Evolutionary conservation across 2,329 filamentous ascomycete genomes (phyloP).

Genomic region (Beauveria pseudobassiana): DNA sequence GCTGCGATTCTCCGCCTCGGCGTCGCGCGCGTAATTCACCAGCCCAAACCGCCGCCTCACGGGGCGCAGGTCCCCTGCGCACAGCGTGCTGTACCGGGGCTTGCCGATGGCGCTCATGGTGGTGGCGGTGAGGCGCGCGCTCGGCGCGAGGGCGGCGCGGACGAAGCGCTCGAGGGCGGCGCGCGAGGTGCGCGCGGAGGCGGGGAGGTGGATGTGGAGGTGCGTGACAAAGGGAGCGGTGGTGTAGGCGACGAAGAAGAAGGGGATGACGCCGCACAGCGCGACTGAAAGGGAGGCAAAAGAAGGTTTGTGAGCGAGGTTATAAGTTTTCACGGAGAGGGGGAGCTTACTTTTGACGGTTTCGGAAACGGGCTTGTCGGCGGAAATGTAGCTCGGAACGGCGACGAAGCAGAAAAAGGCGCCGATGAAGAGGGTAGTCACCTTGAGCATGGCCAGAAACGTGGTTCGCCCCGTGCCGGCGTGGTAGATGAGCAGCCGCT

Average conservation of each 20-base stretch:
- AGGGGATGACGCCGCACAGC: conserved; percentile 54
- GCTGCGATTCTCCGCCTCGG: conserved; percentile 24
- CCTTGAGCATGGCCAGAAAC: conserved; percentile 62
- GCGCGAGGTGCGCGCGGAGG: conserved; percentile 54
- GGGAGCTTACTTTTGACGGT: conserved; percentile 30
- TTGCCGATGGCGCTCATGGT: conserved; percentile 50
- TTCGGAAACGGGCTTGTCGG: conserved; percentile 29
- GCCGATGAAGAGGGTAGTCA: conserved; percentile 63
- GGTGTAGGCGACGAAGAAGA: conserved; percentile 56
- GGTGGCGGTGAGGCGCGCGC: conserved; percentile 41
- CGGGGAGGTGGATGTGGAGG: conserved; percentile 62
- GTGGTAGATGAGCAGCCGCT: conserved; percentile 65
- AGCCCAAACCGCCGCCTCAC: conserved; percentile 27
- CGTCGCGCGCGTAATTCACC: conserved; percentile 34
- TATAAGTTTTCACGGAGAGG: conserved; percentile 4
- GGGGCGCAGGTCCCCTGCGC: conserved; percentile 30
- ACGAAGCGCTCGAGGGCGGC: conserved; percentile 47
- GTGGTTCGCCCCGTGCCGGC: conserved; percentile 60
- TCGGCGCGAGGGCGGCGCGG: conserved; percentile 35
- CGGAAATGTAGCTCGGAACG: conserved; percentile 49
- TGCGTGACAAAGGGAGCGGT: conserved; percentile 66
- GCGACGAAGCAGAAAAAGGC: conserved; percentile 58
- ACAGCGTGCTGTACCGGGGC: conserved; percentile 40
- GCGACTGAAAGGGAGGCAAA: conserved; percentile 34
- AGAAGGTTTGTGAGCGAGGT: neutral